Base-by-base conservation (phyloP, 1,284 basidiomycete species). In the Abortiporus biennis region DNA sequence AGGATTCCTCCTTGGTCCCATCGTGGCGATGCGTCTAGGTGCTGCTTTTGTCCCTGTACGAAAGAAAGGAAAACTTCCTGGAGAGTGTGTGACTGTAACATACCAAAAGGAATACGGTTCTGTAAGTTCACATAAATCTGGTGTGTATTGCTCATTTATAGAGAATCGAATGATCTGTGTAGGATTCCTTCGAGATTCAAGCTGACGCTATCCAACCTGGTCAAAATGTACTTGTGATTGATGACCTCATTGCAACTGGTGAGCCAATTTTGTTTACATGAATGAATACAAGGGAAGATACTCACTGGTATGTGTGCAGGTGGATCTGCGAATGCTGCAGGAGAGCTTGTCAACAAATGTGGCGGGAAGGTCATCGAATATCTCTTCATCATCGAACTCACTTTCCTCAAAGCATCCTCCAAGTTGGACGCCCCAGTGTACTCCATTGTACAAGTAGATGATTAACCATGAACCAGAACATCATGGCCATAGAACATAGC, bases 211-310 rank as follows among this genome's bases (percentile, higher is more conserved):
- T 99, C 57, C 65, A 78, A 53, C 74, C 81, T 1, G 91, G 91
- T 24, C 85, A 95, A 60, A 88, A 72, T 44, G 92, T 94, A 22
- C 65, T 99, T 31, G 75, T 99, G 36, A 74, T 99, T 23, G 96
- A 99, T 64, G 96, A 99, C 64, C 73, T 99, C 29, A 93, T 99
- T 50, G 96, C 96, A 0, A 99, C 96, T 33, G 93, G 93, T 86
- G 39, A 17, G 33, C 43, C 21, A 15, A n/a, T n/a, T 19, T 47
- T 17, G 32, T 36, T 17, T 25, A 3, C n/a, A 27, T 25, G 16
- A 34, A 5, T 22, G 19, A 29, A 43, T 27, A 6, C 37, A 49
- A 29, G n/a, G 27, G 27, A 29, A 29, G 32, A 41, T 19, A 13
- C 24, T 20, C n/a, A 9, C 16, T 37, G 15, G 23, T 37, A 37